Evolutionary conservation across 2,329 filamentous ascomycete genomes (phyloP).

Genomic region (Akanthomyces dipterigenus): DNA sequence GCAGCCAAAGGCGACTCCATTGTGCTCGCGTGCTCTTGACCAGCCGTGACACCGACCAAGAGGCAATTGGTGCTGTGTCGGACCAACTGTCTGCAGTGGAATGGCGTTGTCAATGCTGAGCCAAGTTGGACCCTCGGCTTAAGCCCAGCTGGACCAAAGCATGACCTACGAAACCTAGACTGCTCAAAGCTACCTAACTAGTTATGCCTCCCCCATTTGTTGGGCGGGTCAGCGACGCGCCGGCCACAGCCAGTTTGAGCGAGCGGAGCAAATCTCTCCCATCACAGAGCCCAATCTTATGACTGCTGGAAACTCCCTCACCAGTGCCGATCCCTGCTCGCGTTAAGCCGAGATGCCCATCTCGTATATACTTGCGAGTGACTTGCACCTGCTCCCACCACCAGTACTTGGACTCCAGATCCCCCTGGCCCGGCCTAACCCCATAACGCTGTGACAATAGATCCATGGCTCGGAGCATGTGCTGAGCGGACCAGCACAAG

Average conservation of each 20-base stretch:
- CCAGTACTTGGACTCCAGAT: background rate
- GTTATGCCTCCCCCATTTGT: slow-evolving; percentile 2
- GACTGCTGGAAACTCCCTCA: slow-evolving; percentile 6
- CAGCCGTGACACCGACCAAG: background rate
- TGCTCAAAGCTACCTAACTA: no score
- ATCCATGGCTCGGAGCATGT: background rate
- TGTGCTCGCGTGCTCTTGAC: background rate
- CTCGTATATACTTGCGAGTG: background rate
- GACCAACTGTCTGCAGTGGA: background rate
- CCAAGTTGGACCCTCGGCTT: background rate
- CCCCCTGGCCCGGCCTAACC: background rate
- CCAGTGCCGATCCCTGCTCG: slow-evolving; percentile 9
- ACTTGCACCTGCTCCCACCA: slow-evolving; percentile 13
- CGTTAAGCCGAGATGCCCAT: slow-evolving; percentile 7
- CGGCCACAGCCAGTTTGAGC: background rate
- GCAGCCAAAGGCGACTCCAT: slow-evolving; percentile 45
- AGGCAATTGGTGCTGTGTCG: background rate
- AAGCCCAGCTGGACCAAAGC: background rate
- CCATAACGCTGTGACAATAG: background rate
- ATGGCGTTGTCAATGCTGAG: background rate
- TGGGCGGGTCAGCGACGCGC: slow-evolving; percentile 5
- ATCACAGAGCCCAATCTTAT: background rate
- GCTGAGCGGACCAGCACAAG: background rate
- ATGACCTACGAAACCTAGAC: background rate
- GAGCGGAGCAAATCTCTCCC: slow-evolving; percentile 3